These are phyloP conservation scores for Ramularia endophylla DNA, from an alignment of 2,329 filamentous ascomycete genomes.

Conservation along the genomic window DNA sequence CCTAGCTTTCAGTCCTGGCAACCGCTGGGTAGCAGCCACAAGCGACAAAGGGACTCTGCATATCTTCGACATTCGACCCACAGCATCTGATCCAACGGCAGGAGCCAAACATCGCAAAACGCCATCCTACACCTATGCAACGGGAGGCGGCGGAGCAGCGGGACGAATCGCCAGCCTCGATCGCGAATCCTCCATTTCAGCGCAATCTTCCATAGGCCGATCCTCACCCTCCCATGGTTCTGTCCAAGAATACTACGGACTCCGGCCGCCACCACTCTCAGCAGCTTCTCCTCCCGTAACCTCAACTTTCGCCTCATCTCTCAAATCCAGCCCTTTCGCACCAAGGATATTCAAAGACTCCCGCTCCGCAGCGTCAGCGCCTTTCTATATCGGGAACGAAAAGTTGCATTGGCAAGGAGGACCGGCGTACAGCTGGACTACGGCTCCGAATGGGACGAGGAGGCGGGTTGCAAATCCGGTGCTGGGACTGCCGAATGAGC, in stretches of 20 bases:
- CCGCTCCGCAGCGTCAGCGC: conserved; percentile 75
- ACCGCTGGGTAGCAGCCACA: conserved; percentile 76
- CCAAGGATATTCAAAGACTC: conserved; percentile 83
- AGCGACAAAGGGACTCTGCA: conserved; percentile 96
- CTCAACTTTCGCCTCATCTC: conserved; percentile 22
- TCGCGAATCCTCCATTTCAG: background rate
- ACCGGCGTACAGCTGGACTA: conserved; percentile 22
- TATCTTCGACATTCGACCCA: conserved; percentile 75
- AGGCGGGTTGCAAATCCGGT: conserved; percentile 29
- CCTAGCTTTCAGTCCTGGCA: conserved; percentile 78
- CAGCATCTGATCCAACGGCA: conserved; percentile 22
- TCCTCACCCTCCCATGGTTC: conserved; percentile 21
- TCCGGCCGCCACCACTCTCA: conserved; percentile 25
- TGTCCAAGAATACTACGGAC: conserved; percentile 31
- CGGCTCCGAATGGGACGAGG: conserved; percentile 32
- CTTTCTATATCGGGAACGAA: conserved; percentile 81
- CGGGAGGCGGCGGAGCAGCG: conserved; percentile 2
- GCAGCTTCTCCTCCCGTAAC: conserved; percentile 18
- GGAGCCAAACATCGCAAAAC: background rate
- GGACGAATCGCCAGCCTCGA: background rate
- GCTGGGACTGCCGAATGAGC: conserved; percentile 47
- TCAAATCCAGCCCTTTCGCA: conserved; percentile 39
- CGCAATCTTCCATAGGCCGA: background rate
- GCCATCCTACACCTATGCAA: conserved; percentile 12
- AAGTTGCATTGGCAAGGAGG: conserved; percentile 38